Percentiles rank a stretch among this genome's conserved stretches.
These are phyloP conservation scores for Chlorella ohadii DNA, from an alignment of 139 green algal species.

Conservation along the genomic window DNA sequence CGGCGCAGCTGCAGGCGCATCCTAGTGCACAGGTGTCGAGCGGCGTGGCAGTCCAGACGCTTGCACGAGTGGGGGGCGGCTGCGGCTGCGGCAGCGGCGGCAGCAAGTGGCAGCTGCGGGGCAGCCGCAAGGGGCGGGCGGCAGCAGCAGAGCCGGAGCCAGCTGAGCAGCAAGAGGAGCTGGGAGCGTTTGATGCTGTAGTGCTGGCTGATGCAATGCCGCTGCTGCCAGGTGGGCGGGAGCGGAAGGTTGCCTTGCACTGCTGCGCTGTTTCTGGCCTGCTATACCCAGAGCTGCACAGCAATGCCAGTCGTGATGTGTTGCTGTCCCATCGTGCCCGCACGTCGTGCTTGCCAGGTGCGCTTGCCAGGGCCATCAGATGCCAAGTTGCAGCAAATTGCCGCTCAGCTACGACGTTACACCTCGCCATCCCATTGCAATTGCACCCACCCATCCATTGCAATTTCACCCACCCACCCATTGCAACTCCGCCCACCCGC, in stretches of 20 bases:
- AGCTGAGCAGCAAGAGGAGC: neutral
- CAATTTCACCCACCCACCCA: too few relatives aligned
- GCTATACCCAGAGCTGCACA: too few relatives aligned
- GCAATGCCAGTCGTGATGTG: too few relatives aligned
- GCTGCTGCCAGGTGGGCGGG: neutral
- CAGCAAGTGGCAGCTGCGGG: constrained; percentile 6
- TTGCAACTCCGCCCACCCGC: neutral
- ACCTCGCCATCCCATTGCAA: too few relatives aligned
- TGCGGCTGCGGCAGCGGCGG: constrained; percentile 22
- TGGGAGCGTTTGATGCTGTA: neutral
- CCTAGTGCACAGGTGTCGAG: neutral
- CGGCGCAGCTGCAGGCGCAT: neutral
- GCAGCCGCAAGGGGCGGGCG: constrained; percentile 8
- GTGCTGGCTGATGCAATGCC: constrained; percentile 22
- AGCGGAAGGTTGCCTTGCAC: too few relatives aligned
- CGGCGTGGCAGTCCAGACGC: neutral
- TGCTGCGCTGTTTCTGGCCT: too few relatives aligned
- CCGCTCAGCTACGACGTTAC: too few relatives aligned
- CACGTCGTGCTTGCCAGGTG: too few relatives aligned
- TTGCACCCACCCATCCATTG: too few relatives aligned
- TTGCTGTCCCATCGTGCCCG: too few relatives aligned
- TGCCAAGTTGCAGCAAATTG: too few relatives aligned
- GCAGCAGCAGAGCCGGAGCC: neutral
- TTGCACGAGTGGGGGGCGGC: constrained; percentile 6
- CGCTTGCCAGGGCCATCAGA: too few relatives aligned